Conservation (phyloP, 257 asterid genomes). For the Plantago major region DNA sequence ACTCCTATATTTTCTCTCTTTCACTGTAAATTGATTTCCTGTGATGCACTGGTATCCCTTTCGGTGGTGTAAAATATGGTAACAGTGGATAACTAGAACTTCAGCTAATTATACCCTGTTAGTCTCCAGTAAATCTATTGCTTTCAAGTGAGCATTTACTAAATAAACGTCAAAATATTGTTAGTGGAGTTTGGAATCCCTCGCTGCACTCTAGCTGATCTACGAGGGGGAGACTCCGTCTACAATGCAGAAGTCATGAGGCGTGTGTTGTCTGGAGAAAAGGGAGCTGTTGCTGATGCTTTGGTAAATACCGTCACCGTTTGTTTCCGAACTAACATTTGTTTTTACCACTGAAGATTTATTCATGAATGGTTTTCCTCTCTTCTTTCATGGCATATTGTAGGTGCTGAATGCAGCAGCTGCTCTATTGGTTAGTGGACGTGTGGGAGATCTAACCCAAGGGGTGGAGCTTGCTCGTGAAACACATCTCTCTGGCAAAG, state of each 20-base stretch:
- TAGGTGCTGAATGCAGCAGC: constrained; percentile 93
- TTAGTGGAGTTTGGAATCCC: constrained; percentile 71
- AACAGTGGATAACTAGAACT: no score
- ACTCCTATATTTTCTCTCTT: background rate
- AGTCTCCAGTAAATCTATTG: no score
- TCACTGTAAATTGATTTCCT: background rate
- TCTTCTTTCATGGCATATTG: no score
- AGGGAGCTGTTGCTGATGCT: constrained; percentile 60
- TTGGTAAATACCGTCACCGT: constrained; percentile 31
- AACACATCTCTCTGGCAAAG: constrained; percentile 68
- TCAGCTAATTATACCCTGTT: no score
- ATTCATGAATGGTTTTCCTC: background rate
- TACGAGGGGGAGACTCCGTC: constrained; percentile 61
- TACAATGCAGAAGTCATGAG: constrained; percentile 49
- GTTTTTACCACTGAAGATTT: background rate
- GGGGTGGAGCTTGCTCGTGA: constrained; percentile 73
- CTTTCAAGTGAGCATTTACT: no score
- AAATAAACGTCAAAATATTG: background rate
- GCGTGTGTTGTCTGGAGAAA: constrained; percentile 55
- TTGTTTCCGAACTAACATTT: background rate
- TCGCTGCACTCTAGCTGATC: constrained; percentile 60
- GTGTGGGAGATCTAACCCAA: constrained; percentile 46
- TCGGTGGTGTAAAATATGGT: no score
- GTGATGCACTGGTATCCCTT: background rate
- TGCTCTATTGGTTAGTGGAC: constrained; percentile 77